Percentiles rank a stretch among this genome's conserved stretches.
phyloP scores from a whole-genome alignment of 306 rosid species.

The Vicia villosa region DNA sequence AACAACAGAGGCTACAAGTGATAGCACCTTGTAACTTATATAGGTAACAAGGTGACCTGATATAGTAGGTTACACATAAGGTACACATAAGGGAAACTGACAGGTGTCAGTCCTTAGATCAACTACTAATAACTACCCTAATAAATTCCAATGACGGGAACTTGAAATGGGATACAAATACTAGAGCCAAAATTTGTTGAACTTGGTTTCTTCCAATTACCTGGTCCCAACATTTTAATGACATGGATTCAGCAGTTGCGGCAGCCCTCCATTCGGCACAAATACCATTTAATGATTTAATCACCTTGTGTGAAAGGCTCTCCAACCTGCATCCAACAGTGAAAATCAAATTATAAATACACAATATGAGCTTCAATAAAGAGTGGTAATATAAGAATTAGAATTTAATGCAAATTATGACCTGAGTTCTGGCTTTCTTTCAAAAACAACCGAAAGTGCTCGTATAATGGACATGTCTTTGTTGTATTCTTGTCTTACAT shows the following conservation, averaged over 20 bases:
- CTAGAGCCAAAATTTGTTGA: slow-evolving; percentile 8
- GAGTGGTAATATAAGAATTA: background rate
- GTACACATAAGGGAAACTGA: no score
- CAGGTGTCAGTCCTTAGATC: no score
- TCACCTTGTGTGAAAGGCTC: slow-evolving; percentile 83
- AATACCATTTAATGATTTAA: slow-evolving; percentile 98
- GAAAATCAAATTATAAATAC: slow-evolving; percentile 21
- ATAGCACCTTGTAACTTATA: no score
- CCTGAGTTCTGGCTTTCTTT: slow-evolving; percentile 88
- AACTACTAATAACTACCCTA: no score
- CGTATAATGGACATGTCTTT: slow-evolving; percentile 80
- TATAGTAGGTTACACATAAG: no score
- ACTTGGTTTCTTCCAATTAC: slow-evolving; percentile 43
- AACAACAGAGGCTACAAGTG: no score
- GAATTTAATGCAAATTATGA: slow-evolving; percentile 19
- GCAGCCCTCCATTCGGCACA: slow-evolving; percentile 99
- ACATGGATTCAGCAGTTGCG: slow-evolving; percentile 87
- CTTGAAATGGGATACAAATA: background rate
- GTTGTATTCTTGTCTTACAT: slow-evolving; percentile 60
- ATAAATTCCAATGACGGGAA: background rate
- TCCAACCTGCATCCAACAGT: slow-evolving; percentile 68
- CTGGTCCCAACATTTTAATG: slow-evolving; percentile 94
- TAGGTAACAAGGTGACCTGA: no score
- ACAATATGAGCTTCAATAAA: slow-evolving; percentile 20
- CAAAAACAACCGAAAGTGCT: slow-evolving; percentile 80